Evolutionary conservation across 2,329 filamentous ascomycete species (phyloP).

Genomic region (Colletotrichum trifolii): DNA sequence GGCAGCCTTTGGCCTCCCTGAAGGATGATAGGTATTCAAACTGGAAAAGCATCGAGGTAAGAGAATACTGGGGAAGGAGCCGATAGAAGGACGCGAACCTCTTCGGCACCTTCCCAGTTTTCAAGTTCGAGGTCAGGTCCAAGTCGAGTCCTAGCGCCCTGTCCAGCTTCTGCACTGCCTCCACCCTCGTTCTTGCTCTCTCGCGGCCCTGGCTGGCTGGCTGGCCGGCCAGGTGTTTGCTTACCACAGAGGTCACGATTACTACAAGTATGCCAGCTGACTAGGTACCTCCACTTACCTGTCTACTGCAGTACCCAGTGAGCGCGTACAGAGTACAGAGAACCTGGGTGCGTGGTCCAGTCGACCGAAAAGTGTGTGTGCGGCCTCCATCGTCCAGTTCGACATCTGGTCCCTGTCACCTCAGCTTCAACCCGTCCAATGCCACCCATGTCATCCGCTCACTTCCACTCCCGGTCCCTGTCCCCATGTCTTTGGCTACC

Average conservation of each 20-base stretch:
- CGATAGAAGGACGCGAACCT: too few relatives aligned
- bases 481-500: constrained; percentile 27
- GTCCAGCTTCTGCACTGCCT: background rate
- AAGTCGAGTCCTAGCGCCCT: background rate
- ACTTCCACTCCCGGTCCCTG: constrained; percentile 32
- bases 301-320: too few relatives aligned
- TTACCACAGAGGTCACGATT: background rate
- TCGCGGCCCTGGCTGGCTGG: background rate
- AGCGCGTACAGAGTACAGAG: too few relatives aligned
- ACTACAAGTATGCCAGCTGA: too few relatives aligned
- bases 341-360: background rate
- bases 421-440: constrained; percentile 28
- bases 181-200: background rate
- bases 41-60: too few relatives aligned
- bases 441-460: constrained; percentile 32
- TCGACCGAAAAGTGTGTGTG: background rate
- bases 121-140: too few relatives aligned
- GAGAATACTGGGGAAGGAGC: too few relatives aligned
- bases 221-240: background rate
- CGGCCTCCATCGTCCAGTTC: constrained; percentile 5
- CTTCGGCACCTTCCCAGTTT: too few relatives aligned
- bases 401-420: constrained; percentile 30
- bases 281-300: too few relatives aligned
- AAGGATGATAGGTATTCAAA: too few relatives aligned
- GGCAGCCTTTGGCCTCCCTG: too few relatives aligned